Conservation (phyloP, 1,284 basidiomycete genomes). For the Microbotryomycetes sp. region DNA sequence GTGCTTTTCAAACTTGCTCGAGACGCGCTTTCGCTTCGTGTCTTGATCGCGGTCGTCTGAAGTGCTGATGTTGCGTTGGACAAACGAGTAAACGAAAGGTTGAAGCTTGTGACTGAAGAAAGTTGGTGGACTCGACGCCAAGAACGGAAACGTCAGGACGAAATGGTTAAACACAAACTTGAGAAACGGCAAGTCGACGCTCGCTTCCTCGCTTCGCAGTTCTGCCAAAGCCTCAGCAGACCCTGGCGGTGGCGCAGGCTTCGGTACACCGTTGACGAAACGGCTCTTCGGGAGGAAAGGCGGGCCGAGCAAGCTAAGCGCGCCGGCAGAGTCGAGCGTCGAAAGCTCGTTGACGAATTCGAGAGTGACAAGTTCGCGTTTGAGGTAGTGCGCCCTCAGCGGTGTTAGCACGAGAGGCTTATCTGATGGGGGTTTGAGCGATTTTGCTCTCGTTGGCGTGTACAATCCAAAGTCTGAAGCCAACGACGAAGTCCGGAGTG, state of each 20-base stretch:
- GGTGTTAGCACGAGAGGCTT: constrained; percentile 52
- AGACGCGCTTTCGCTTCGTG: constrained; percentile 54
- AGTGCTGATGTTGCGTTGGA: constrained; percentile 67
- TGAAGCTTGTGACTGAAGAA: constrained; percentile 91
- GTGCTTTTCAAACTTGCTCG: constrained; percentile 72
- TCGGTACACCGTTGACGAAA: constrained; percentile 31
- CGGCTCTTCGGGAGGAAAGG: constrained; percentile 58
- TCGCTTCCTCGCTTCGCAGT: constrained; percentile 13
- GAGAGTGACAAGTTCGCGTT: constrained; percentile 83
- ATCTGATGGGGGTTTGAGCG: constrained; percentile 2
- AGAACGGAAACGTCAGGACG: constrained; percentile 85
- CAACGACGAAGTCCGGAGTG: constrained; percentile 9
- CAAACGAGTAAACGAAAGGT: constrained; percentile 74
- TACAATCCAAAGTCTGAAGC: constrained; percentile 23
- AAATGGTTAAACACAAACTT: constrained; percentile 84
- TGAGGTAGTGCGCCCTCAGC: constrained; percentile 86
- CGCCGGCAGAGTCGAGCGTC: constrained; percentile 57
- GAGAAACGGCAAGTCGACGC: constrained; percentile 69
- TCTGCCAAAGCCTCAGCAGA: constrained; percentile 3
- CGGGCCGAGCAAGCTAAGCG: constrained; percentile 74
- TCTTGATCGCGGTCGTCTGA: constrained; percentile 55
- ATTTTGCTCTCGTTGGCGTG: constrained; percentile 4
- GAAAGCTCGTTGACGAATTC: constrained; percentile 72
- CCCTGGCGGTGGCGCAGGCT: constrained; percentile 6
- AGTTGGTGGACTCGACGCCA: constrained; percentile 66